phyloP scores from a whole-genome alignment of 2,329 filamentous ascomycete genomes.

The Aspergillus ochraceoroseus region DNA sequence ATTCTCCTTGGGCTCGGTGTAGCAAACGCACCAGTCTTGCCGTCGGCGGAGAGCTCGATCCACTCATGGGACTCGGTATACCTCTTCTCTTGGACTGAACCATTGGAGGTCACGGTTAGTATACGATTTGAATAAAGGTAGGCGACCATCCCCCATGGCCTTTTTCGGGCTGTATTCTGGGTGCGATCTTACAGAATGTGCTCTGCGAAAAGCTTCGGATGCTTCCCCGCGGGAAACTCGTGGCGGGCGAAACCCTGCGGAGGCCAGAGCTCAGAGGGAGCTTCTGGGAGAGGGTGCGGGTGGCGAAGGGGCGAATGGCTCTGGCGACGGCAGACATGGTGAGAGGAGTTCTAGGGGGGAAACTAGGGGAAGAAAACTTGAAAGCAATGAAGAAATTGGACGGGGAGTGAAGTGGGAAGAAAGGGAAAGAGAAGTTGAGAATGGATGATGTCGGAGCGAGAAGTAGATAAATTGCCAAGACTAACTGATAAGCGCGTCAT shows the following conservation, averaged over 20 bases:
- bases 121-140: conserved; percentile 7
- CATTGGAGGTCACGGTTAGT: conserved; percentile 24
- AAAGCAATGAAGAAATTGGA: conserved; percentile 17
- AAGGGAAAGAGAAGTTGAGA: conserved; percentile 7
- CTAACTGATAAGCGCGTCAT: conserved; percentile 26
- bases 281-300: conserved; percentile 37
- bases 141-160: conserved; percentile 9
- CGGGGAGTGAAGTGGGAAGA: conserved; percentile 10
- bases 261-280: conserved; percentile 30
- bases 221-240: conserved; percentile 42
- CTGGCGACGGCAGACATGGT: conserved; percentile 39
- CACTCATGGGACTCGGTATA: conserved; percentile 99
- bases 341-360: conserved; percentile 2
- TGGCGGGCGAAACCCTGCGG: conserved; percentile 32
- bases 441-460: conserved; percentile 14
- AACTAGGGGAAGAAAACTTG: conserved; percentile 11
- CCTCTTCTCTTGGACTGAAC: conserved; percentile 56
- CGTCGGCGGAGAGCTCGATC: conserved; percentile 81
- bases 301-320: conserved; percentile 36
- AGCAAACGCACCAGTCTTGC: conserved; percentile 60
- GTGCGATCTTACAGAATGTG: conserved; percentile 34
- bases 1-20: background rate
- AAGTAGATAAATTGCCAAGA: conserved; percentile 19
- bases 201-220: conserved; percentile 41
- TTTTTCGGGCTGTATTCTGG: conserved; percentile 1